Conservation (phyloP, 371 early-diverging fungal genomes). For the Mucor ambiguus region DNA sequence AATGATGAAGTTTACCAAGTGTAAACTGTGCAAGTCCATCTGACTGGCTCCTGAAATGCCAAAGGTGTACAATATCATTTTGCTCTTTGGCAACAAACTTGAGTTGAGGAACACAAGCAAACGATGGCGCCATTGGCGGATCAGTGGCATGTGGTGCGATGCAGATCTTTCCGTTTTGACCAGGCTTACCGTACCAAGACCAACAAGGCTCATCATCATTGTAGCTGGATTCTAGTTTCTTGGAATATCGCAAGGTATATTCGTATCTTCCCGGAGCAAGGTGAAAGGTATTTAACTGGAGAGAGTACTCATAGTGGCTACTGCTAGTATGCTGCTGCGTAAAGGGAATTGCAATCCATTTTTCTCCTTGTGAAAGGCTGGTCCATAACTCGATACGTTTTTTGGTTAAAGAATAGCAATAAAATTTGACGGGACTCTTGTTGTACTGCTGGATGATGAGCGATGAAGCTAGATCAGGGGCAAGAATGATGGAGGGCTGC, state of each 20-base stretch:
- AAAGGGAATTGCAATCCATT: conserved; percentile 17
- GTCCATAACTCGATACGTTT: conserved; percentile 34
- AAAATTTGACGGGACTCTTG: neutral
- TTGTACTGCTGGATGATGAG: neutral
- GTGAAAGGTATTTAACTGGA: neutral
- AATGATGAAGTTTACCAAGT: conserved; percentile 6
- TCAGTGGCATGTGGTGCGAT: neutral
- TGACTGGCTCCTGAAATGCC: conserved; percentile 8
- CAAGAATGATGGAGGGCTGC: neutral
- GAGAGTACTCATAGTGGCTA: neutral
- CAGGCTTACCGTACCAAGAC: conserved; percentile 21
- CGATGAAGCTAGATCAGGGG: neutral
- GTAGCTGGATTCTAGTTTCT: neutral
- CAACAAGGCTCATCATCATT: neutral
- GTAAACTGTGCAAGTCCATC: neutral
- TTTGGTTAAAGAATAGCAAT: neutral
- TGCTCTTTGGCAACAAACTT: conserved; percentile 3
- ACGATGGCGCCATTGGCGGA: neutral
- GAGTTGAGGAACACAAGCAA: conserved; percentile 6
- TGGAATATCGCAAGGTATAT: conserved; percentile 15
- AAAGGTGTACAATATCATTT: neutral
- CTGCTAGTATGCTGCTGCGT: neutral
- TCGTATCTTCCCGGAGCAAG: conserved; percentile 9
- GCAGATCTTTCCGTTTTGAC: conserved; percentile 13
- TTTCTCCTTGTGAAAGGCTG: conserved; percentile 6